phyloP scores from a whole-genome alignment of 2,329 filamentous ascomycete species.

The Saccharata proteae region DNA sequence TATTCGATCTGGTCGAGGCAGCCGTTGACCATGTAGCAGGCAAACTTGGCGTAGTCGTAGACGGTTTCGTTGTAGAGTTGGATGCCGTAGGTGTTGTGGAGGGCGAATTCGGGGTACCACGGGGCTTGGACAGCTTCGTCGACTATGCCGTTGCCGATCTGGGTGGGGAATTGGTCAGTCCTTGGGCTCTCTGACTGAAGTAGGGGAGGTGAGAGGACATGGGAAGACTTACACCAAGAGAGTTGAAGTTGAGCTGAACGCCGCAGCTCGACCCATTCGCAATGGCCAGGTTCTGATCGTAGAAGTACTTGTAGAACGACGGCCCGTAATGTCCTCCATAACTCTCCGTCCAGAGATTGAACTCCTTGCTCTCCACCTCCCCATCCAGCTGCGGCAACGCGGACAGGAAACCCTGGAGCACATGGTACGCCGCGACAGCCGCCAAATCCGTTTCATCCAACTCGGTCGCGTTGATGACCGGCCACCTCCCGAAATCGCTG shows the following conservation, averaged over 20 bases:
- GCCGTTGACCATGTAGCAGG: conserved; percentile 34
- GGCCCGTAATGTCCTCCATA: conserved; percentile 39
- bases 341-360: conserved; percentile 49
- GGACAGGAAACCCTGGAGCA: conserved; percentile 42
- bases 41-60: conserved; percentile 47
- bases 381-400: conserved; percentile 36
- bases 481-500: conserved; percentile 35
- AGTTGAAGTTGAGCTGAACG: conserved; percentile 41
- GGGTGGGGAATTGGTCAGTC: background rate
- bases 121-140: conserved; percentile 36
- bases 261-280: conserved; percentile 36
- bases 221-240: conserved; percentile 28
- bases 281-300: conserved; percentile 45
- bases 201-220: background rate
- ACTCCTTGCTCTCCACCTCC: conserved; percentile 36
- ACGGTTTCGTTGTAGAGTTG: conserved; percentile 44
- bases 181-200: background rate
- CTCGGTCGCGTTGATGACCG: conserved; percentile 36
- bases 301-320: conserved; percentile 45
- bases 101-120: conserved; percentile 40
- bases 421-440: conserved; percentile 42
- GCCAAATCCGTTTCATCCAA: conserved; percentile 46
- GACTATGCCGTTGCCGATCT: conserved; percentile 45
- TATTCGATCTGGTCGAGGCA: conserved; percentile 37
- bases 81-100: conserved; percentile 46